Evolutionary conservation across 305 asterid species (phyloP).

Genomic region (Coffea humblotiana): DNA sequence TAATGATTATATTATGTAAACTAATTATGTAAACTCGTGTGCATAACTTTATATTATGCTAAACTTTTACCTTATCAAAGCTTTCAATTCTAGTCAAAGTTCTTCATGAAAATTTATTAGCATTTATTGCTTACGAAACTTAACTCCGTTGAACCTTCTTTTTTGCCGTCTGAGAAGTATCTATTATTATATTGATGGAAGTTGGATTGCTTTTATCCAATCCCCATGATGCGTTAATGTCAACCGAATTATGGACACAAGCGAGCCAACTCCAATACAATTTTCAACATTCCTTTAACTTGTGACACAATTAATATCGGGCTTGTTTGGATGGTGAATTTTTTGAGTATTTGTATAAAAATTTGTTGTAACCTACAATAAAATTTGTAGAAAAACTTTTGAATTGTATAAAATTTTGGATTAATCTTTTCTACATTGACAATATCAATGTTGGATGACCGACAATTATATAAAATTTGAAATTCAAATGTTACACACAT

Average conservation of each 20-base stretch:
- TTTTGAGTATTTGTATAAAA: no score
- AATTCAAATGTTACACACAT: no score
- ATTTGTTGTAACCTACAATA: no score
- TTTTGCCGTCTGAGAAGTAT: not conserved
- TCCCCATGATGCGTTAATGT: not conserved
- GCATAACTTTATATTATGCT: no score
- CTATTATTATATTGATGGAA: not conserved
- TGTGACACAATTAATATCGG: not conserved
- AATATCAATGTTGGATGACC: no score
- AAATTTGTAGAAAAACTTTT: no score
- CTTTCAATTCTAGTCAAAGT: not conserved
- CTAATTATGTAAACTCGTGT: not conserved
- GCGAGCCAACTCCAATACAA: not conserved
- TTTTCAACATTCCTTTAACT: conserved; percentile 7
- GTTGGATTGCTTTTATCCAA: not conserved
- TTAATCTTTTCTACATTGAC: no score
- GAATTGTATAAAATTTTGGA: no score
- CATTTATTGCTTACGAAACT: not conserved
- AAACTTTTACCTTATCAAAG: not conserved
- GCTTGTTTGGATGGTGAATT: no score
- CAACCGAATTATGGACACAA: not conserved
- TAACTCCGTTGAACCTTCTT: not conserved
- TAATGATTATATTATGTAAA: not conserved
- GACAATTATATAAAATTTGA: no score
- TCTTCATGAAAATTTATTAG: not conserved